Percentiles rank a stretch among this genome's conserved stretches.
Evolutionary conservation across 305 asterid species (phyloP).

Genomic region (Fraxinus sp.): DNA sequence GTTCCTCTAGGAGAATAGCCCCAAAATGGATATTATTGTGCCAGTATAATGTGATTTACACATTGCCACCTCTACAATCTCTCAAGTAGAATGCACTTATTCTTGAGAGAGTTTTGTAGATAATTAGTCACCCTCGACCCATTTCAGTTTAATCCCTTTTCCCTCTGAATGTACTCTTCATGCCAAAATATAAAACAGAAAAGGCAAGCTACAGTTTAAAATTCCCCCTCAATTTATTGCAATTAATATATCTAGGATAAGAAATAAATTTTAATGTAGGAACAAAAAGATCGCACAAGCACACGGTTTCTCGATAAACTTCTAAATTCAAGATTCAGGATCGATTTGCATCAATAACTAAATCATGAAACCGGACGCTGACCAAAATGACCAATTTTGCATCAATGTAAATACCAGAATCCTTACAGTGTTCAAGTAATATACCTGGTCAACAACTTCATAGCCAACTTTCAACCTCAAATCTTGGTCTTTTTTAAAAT

Average conservation of each 20-base stretch:
- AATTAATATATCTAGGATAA: not conserved
- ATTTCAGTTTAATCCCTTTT: not conserved
- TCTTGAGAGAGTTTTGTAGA: not conserved
- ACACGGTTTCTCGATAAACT: not conserved
- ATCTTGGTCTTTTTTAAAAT: slow-evolving; percentile 73
- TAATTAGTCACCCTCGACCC: not conserved
- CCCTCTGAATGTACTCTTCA: not conserved
- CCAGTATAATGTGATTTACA: not conserved
- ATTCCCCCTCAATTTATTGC: not conserved
- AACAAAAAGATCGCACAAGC: not conserved
- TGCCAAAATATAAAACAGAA: not conserved
- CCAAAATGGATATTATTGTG: not conserved
- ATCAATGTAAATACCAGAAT: slow-evolving; percentile 1
- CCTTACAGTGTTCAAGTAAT: not conserved
- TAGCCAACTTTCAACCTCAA: slow-evolving; percentile 79
- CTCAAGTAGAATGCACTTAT: not conserved
- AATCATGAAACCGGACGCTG: not conserved
- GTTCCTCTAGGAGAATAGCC: not conserved
- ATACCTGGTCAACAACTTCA: slow-evolving; percentile 67
- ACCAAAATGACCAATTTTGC: not conserved
- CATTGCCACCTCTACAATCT: not conserved
- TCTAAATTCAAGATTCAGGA: slow-evolving; percentile 3
- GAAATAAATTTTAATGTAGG: not conserved
- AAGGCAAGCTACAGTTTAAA: not conserved
- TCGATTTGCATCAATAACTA: not conserved